Evolutionary conservation across 148 eudicot genomes (phyloP).

Genomic region (Vaccinium corymbosum): DNA sequence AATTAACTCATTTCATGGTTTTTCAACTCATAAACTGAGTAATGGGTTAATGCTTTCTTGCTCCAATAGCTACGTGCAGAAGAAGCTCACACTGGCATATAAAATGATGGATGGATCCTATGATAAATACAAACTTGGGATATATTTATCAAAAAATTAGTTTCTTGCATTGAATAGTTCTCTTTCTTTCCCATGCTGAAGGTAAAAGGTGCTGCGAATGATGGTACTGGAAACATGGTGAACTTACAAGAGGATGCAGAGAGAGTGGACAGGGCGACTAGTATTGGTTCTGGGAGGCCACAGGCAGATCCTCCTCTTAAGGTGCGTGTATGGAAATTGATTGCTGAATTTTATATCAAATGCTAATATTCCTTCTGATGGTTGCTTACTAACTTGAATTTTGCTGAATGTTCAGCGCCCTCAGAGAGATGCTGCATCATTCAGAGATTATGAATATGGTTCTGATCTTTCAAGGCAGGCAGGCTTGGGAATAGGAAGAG

Average conservation of each 20-base stretch:
- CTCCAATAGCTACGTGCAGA: not conserved
- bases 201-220: slow-evolving; percentile 44
- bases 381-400: not conserved
- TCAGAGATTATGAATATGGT: slow-evolving; percentile 49
- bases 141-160: not conserved
- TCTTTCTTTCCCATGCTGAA: slow-evolving; percentile 24
- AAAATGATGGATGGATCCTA: not conserved
- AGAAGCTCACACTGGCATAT: not conserved
- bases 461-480: slow-evolving; percentile 46
- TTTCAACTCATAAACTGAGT: not conserved
- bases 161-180: slow-evolving; percentile 15
- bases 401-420: slow-evolving; percentile 46
- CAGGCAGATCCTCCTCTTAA: slow-evolving; percentile 47
- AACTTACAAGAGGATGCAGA: slow-evolving; percentile 42
- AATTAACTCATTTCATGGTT: not conserved
- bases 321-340: slow-evolving; percentile 32
- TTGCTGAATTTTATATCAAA: not conserved
- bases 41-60: not conserved
- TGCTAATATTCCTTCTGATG: not conserved
- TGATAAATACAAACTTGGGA: not conserved
- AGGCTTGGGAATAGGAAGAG: slow-evolving; percentile 42
- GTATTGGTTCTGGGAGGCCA: slow-evolving; percentile 37
- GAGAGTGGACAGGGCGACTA: slow-evolving; percentile 36
- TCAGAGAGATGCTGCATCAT: slow-evolving; percentile 44
- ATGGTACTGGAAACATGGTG: slow-evolving; percentile 30